Evolutionary conservation across 2,329 filamentous ascomycete species (phyloP).

Genomic region (Stachybotrys echinatus): DNA sequence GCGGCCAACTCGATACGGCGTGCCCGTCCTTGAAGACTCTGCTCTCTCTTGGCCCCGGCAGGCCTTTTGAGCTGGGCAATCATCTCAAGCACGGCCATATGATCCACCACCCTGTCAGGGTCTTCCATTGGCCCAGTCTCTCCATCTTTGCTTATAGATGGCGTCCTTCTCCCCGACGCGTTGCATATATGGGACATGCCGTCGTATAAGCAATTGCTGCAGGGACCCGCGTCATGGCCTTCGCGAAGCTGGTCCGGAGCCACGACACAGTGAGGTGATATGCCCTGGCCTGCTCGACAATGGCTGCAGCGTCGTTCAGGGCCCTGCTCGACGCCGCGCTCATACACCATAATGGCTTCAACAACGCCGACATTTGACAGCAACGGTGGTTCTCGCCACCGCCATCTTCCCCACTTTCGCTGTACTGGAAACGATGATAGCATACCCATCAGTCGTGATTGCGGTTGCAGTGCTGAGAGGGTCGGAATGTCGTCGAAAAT

Average conservation of each 20-base stretch:
- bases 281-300: slow-evolving; percentile 15
- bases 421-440: slow-evolving; percentile 4
- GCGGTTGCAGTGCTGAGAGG: slow-evolving; percentile 5
- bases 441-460: slow-evolving; percentile 8
- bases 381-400: slow-evolving; percentile 12
- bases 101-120: slow-evolving; percentile 14
- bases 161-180: slow-evolving; percentile 6
- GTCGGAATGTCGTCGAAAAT: slow-evolving; percentile 11
- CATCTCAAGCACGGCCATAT: slow-evolving; percentile 19
- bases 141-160: slow-evolving; percentile 6
- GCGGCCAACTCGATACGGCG: slow-evolving; percentile 18
- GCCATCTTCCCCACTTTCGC: slow-evolving; percentile 14
- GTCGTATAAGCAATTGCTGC: slow-evolving; percentile 19
- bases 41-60: slow-evolving; percentile 9
- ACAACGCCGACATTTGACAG: slow-evolving; percentile 8
- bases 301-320: slow-evolving; percentile 11
- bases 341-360: slow-evolving; percentile 18
- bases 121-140: slow-evolving; percentile 9
- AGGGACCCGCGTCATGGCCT: slow-evolving; percentile 8
- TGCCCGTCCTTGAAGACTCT: slow-evolving; percentile 14
- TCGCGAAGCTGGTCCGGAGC: slow-evolving; percentile 7
- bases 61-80: slow-evolving; percentile 16
- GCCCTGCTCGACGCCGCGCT: slow-evolving; percentile 12
- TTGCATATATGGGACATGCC: slow-evolving; percentile 7
- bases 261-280: slow-evolving; percentile 17